These are phyloP conservation scores for Paecilomyces niveus DNA, from an alignment of 2,329 filamentous ascomycete species.

Conservation along the genomic window DNA sequence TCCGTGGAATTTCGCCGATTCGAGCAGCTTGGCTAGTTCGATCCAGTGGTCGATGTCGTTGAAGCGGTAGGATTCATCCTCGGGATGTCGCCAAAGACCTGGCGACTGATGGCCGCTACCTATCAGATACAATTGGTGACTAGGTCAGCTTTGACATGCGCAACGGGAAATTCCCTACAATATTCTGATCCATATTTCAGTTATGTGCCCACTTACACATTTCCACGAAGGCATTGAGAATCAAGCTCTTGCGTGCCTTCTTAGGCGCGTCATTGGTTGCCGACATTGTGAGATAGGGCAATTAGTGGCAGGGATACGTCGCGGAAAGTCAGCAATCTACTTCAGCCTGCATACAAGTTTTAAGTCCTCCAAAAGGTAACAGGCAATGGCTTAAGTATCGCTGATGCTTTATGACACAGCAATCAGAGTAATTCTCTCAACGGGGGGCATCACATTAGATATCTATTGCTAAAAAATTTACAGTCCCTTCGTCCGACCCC, in stretches of 20 bases:
- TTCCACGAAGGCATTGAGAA: conserved; percentile 47
- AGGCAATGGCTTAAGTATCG: neutral
- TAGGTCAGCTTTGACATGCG: neutral
- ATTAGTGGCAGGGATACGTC: neutral
- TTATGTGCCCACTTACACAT: conserved; percentile 33
- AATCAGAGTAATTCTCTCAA: neutral
- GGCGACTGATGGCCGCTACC: conserved; percentile 48
- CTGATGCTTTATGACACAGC: neutral
- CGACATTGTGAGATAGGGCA: conserved; percentile 5
- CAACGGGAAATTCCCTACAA: neutral
- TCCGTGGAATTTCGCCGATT: conserved; percentile 57
- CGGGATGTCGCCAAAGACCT: conserved; percentile 57
- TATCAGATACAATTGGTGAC: conserved; percentile 9
- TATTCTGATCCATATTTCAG: neutral
- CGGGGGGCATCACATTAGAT: neutral
- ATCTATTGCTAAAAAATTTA: neutral
- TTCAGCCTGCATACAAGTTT: neutral
- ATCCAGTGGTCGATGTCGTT: conserved; percentile 56
- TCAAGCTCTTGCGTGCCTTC: conserved; percentile 38
- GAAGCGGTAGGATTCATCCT: conserved; percentile 57
- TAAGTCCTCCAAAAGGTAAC: neutral
- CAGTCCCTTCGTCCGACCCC: neutral
- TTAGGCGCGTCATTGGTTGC: conserved; percentile 7
- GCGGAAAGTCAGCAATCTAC: neutral
- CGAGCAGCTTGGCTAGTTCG: conserved; percentile 52